A percentile compares a stretch with the other conserved stretches of the same genome.
Evolutionary conservation across 2,329 filamentous ascomycete species (phyloP).

Genomic region (Cladosporium sp.): DNA sequence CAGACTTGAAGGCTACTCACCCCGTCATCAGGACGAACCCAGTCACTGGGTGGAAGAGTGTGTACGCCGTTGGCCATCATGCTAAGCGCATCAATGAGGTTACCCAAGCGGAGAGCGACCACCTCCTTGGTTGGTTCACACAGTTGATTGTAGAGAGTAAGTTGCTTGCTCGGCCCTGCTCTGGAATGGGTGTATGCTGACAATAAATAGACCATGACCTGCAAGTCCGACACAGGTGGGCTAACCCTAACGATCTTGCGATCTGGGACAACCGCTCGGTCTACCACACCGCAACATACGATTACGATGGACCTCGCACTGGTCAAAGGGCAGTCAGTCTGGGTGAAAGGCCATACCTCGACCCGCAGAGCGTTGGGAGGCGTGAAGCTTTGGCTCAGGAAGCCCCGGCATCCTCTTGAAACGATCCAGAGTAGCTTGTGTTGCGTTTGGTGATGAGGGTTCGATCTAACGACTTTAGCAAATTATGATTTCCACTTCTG

Average conservation of each 20-base stretch:
- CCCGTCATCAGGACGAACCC: conserved; percentile 56
- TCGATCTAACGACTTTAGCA: too few relatives aligned
- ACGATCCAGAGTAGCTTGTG: too few relatives aligned
- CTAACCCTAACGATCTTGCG: conserved; percentile 56
- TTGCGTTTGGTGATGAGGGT: too few relatives aligned
- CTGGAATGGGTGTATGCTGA: not conserved
- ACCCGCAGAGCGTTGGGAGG: conserved; percentile 16
- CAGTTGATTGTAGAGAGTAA: conserved; percentile 42
- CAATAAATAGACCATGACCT: conserved; percentile 51
- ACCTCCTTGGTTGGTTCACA: conserved; percentile 23
- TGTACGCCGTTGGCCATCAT: conserved; percentile 57
- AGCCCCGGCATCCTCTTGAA: not conserved
- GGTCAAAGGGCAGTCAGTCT: conserved; percentile 18
- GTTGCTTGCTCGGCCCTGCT: conserved; percentile 22
- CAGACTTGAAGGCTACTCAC: conserved; percentile 29
- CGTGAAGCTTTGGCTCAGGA: conserved; percentile 16
- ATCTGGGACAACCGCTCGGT: conserved; percentile 40
- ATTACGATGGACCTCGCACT: conserved; percentile 18
- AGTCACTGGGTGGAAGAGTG: conserved; percentile 57
- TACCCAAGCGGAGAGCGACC: conserved; percentile 24
- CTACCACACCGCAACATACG: conserved; percentile 20
- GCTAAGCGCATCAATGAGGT: conserved; percentile 52
- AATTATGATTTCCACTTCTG: too few relatives aligned
- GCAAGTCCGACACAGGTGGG: conserved; percentile 63
- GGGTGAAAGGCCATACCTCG: conserved; percentile 21